phyloP scores from a whole-genome alignment of 2,329 filamentous ascomycete genomes.

The Fusarium tjaetaba region DNA sequence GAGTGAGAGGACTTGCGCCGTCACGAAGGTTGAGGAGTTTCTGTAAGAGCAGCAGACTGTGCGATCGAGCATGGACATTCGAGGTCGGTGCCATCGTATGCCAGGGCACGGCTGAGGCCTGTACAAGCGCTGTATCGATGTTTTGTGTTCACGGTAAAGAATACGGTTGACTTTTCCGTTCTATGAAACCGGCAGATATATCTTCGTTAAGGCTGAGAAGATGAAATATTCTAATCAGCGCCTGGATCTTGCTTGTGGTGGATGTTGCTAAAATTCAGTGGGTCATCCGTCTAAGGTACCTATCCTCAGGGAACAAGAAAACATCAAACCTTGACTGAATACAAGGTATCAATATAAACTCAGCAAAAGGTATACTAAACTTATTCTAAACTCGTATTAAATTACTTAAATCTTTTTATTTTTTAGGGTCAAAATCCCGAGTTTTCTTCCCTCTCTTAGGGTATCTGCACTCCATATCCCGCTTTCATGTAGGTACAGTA shows the following conservation, averaged over 20 bases:
- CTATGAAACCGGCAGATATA: not conserved
- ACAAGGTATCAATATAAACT: not conserved
- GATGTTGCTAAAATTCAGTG: conserved; percentile 34
- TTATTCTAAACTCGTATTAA: not conserved
- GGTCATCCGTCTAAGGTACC: conserved; percentile 8
- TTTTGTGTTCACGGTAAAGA: too few species aligned
- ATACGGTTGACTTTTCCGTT: not conserved
- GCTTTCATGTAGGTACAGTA: not conserved
- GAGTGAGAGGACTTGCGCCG: conserved; percentile 84
- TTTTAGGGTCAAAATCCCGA: not conserved
- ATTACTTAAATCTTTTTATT: not conserved
- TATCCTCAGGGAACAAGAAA: not conserved
- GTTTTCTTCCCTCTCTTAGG: not conserved
- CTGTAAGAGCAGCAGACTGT: conserved; percentile 84
- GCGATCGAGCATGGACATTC: conserved; percentile 78
- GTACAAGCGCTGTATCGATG: not conserved
- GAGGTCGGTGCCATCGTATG: conserved; percentile 63
- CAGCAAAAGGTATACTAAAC: not conserved
- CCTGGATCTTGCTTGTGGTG: conserved; percentile 20
- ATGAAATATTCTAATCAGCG: conserved; percentile 5
- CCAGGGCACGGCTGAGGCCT: not conserved
- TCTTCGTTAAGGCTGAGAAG: not conserved
- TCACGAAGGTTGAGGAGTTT: conserved; percentile 83
- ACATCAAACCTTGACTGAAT: not conserved
- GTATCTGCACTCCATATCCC: not conserved